Evolutionary conservation across 495 filamentous ascomycete species (phyloP).

Genomic region (Cercophora scortea): DNA sequence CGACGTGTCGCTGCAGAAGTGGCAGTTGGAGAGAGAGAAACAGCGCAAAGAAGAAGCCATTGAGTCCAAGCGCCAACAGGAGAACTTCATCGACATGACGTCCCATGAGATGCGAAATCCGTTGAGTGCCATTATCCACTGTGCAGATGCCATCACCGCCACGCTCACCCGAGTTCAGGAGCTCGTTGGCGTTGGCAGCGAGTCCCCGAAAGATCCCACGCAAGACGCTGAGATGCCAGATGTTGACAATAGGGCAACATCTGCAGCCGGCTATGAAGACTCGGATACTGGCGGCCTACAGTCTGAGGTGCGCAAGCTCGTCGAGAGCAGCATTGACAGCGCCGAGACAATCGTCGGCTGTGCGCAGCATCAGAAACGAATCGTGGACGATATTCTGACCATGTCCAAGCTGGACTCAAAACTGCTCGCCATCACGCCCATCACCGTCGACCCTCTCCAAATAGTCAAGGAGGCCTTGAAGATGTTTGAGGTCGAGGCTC

Average conservation of each 20-base stretch:
- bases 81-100: conserved; percentile 74
- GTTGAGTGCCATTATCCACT: conserved; percentile 63
- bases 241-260: no score
- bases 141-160: conserved; percentile 47
- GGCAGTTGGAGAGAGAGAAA: conserved; percentile 29
- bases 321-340: conserved; percentile 52
- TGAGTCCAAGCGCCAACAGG: conserved; percentile 40
- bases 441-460: conserved; percentile 54
- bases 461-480: conserved; percentile 55
- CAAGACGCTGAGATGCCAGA: no score
- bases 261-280: background rate
- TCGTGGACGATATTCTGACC: conserved; percentile 72
- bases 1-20: conserved; percentile 31
- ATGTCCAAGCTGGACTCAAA: conserved; percentile 73
- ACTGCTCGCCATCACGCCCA: conserved; percentile 59
- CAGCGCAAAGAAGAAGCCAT: conserved; percentile 36
- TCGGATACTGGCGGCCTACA: background rate
- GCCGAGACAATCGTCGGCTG: conserved; percentile 71
- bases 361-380: conserved; percentile 69
- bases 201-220: background rate
- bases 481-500: conserved; percentile 66
- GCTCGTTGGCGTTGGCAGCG: conserved; percentile 6
- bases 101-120: conserved; percentile 75
- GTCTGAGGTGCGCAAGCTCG: conserved; percentile 26
- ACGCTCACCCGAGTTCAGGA: conserved; percentile 22